Base-by-base conservation (phyloP, 495 filamentous ascomycete genomes). In the Aspergillus sclerotioniger region DNA sequence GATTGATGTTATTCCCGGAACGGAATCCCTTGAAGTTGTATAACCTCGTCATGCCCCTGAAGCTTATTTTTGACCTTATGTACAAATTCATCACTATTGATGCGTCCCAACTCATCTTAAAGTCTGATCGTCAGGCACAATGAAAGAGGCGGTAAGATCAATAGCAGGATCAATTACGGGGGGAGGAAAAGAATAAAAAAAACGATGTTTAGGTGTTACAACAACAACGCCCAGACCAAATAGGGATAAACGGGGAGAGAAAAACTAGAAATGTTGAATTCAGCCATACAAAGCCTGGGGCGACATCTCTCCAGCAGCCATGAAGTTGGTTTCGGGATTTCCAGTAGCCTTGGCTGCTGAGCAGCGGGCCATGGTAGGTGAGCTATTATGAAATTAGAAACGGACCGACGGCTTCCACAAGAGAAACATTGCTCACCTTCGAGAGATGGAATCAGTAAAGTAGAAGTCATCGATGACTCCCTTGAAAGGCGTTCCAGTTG, bases 341-440 rank as follows among this genome's bases (percentile, higher is more conserved):
- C 80, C 80, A 16, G 76, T 77, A 52, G 78, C 81, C 79, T 94
- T 96, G 49, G 91, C 88, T 41, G 88, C 92, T 15, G 90, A 92
- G 77, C 91, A 96, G 64, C 94, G 84, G 28, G 94, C 92, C 94
- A 98, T 98, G 32, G 94, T 98, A 33, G 93, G 91, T 49, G 91
- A 96, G 75, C 91, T 95, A 62, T 10, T 28, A 56, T 32, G 35
- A 17, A 46, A 41, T 74, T 62, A 83, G 73, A 59, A 67, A 41
- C 5, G 9, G 10, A 13, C 37, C n/a, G 37, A 41, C 13, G n/a
- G 25, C 37, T n/a, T 6, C 9, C 37, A 41, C 13, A 41, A n/a
- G 5, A 41, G 13, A 41, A 41, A 3, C 6, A 48, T 8, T 13
- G 69, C 83, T 68, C 75, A 92, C 91, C 90, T 95, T 80, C 95